phyloP scores from a whole-genome alignment of 108 stramenopile species.

The Cylindrotheca closterium region DNA sequence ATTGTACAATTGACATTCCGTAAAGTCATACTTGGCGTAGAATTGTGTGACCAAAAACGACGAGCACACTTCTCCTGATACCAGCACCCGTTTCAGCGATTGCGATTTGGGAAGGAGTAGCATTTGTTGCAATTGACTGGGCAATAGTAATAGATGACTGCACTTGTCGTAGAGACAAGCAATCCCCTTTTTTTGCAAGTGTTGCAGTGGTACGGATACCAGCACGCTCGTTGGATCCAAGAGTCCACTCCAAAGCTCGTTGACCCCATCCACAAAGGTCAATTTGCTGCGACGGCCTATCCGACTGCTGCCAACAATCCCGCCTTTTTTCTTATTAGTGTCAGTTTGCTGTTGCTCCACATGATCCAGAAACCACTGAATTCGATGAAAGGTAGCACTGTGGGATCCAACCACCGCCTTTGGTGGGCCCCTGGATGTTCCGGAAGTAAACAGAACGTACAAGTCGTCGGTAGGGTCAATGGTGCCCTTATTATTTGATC shows the following conservation, averaged over 20 bases:
- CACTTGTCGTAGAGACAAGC: constrained; percentile 14
- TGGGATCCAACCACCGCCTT: constrained; percentile 31
- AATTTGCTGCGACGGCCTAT: constrained; percentile 29
- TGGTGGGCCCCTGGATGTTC: constrained; percentile 18
- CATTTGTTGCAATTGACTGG: constrained; percentile 33
- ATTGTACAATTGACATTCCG: constrained; percentile 22
- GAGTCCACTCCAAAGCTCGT: constrained; percentile 32
- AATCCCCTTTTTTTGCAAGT: constrained; percentile 6
- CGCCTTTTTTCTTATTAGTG: no score
- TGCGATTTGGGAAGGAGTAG: constrained; percentile 19
- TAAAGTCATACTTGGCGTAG: not conserved
- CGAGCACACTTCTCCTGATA: constrained; percentile 41
- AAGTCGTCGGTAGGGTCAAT: no score
- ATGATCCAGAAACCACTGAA: constrained; percentile 36
- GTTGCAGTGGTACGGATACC: constrained; percentile 9
- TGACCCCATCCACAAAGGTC: constrained; percentile 52
- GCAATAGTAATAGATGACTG: constrained; percentile 28
- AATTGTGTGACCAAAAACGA: constrained; percentile 8
- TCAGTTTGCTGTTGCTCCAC: no score
- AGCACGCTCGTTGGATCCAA: constrained; percentile 19
- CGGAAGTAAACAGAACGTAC: constrained; percentile 37
- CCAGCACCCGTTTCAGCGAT: constrained; percentile 27
- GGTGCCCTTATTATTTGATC: no score
- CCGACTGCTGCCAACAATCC: constrained; percentile 7
- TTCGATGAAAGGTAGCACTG: constrained; percentile 14